Conservation (phyloP, 2,329 filamentous ascomycete species). For the Penicillium fuscoglaucum region DNA sequence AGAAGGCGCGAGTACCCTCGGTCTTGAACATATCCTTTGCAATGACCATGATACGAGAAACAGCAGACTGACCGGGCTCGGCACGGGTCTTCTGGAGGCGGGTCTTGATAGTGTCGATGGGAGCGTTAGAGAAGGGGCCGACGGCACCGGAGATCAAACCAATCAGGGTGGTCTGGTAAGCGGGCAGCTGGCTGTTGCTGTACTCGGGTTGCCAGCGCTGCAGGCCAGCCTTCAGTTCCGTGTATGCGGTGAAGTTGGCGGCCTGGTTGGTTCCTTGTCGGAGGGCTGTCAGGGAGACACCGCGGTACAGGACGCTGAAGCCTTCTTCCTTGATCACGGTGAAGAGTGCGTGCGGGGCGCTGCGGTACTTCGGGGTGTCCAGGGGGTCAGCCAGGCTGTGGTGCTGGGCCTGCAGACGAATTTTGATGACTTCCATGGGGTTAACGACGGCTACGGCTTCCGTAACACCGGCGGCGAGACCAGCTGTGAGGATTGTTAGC, state of each 20-base stretch:
- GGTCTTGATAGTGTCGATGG: constrained; percentile 99
- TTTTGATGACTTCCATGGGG: constrained; percentile 99
- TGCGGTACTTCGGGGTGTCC: constrained; percentile 95
- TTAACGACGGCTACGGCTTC: constrained; percentile 96
- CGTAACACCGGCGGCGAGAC: constrained; percentile 87
- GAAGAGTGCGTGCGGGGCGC: constrained; percentile 79
- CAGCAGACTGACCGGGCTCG: constrained; percentile 74
- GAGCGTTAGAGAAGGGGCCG: constrained; percentile 93
- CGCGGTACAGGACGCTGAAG: constrained; percentile 80
- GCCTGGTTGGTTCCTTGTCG: constrained; percentile 97
- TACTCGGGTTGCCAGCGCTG: constrained; percentile 72
- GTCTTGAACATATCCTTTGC: constrained; percentile 86
- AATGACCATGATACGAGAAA: constrained; percentile 76
- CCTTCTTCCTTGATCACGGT: constrained; percentile 94
- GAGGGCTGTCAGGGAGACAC: constrained; percentile 88
- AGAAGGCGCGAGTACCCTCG: constrained; percentile 92
- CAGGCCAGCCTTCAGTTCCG: constrained; percentile 81
- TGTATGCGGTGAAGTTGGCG: constrained; percentile 98
- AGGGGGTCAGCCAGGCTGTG: constrained; percentile 97
- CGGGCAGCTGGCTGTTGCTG: constrained; percentile 66
- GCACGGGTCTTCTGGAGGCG: constrained; percentile 87
- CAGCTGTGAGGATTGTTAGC: constrained; percentile 55
- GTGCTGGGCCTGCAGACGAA: constrained; percentile 94
- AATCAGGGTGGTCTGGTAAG: constrained; percentile 87
- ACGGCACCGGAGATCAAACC: constrained; percentile 91